Evolutionary conservation across 306 rosid genomes (phyloP), one percentile per base, ranked within the genome.

Genomic region (Dicorynia guianensis): DNA sequence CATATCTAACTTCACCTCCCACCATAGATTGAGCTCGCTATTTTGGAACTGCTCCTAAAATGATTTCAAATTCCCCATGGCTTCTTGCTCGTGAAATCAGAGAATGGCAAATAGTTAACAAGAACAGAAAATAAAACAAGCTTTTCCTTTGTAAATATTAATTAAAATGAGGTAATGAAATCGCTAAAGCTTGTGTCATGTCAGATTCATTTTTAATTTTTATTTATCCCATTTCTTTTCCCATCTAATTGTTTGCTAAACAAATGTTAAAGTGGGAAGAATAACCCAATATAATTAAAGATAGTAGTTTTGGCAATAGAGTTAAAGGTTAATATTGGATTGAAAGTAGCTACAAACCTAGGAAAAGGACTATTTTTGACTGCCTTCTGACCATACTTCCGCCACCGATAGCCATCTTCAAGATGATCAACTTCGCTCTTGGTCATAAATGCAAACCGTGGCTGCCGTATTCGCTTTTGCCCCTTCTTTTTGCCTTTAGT

Each of bases 361-460:
- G 98, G 98, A 67, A 87, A 95, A 0, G 97, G 97, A 39, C 98
- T 95, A 76, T 95, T 89, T 84, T 95, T 95, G 19, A 95, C 98
- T 7, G 98, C 98, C 76, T 95, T 95, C 82, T 95, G 98, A 49
- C 98, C 98, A 86, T 95, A 95, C 81, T 95, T 95, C 69, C 98
- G 74, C 98, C 98, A 95, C 55, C 98, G 86, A 80, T 95, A 95
- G 68, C 98, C 98, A 80, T 95, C 98, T 77, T 95, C 98, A 54
- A 95, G 97, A 77, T 95, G 86, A 87, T 95, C 98, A 62, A 92
- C 88, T 81, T 95, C 97, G 63, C 97, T 95, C 82, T 95, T 95
- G 0, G 98, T 95, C 97, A 95, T 82, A 76, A 95, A 95, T 43
- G 97, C 98, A 84, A 92, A 86, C 75, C 98, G 83, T 6, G 89